Conservation (phyloP, 192 early-diverging fungal species). For the Coemansia sp. region DNA sequence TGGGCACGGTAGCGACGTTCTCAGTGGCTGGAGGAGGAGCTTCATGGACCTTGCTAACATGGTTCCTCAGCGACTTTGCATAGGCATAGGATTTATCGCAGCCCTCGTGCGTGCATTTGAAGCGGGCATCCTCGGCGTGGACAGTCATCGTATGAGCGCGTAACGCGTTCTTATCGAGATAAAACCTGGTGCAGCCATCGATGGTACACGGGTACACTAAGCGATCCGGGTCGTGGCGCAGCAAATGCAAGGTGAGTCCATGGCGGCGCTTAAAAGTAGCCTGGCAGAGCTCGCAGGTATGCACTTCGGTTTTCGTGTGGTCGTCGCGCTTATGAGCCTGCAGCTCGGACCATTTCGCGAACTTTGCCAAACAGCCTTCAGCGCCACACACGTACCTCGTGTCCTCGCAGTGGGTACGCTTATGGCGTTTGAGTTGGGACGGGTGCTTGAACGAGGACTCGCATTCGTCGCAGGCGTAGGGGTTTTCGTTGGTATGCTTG, state of each 20-base stretch:
- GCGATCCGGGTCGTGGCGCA: conserved; percentile 39
- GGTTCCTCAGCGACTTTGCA: conserved; percentile 28
- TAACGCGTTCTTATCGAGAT: conserved; percentile 33
- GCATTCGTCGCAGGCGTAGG: conserved; percentile 48
- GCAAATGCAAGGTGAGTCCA: conserved; percentile 27
- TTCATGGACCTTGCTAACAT: conserved; percentile 12
- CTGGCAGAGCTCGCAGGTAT: conserved; percentile 34
- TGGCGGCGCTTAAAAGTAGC: conserved; percentile 32
- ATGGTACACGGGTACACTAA: conserved; percentile 31
- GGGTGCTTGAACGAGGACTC: conserved; percentile 41
- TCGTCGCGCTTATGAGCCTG: conserved; percentile 38
- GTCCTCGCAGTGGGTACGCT: conserved; percentile 19
- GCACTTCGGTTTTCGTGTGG: conserved; percentile 23
- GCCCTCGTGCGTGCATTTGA: conserved; percentile 25
- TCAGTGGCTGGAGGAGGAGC: not conserved
- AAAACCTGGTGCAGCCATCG: conserved; percentile 47
- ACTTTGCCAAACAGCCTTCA: conserved; percentile 18
- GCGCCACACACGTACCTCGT: conserved; percentile 45
- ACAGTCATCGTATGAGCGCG: conserved; percentile 33
- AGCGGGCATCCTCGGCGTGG: conserved; percentile 30
- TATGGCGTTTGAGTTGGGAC: conserved; percentile 46
- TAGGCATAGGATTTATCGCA: conserved; percentile 36
- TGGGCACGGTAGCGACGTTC: not conserved
- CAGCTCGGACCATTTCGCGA: conserved; percentile 55
- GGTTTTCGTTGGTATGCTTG: conserved; percentile 42